Conservation (phyloP, 805 yeast species). For the Metschnikowia reukaufii region DNA sequence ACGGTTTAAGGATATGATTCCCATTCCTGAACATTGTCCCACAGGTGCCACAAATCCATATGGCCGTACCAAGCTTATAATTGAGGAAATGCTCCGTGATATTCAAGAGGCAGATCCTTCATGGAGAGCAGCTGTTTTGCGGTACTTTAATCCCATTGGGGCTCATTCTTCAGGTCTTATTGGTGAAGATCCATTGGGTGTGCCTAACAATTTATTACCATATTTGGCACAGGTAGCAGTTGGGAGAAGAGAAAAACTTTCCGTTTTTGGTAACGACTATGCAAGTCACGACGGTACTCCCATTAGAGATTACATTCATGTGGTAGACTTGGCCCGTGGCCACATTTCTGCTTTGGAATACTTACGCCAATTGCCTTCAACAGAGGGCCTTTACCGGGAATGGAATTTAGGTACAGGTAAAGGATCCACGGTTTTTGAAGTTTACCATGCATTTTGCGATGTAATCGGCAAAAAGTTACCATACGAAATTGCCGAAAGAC, state of each 20-base stretch:
- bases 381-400: constrained; percentile 59
- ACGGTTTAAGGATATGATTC: constrained; percentile 67
- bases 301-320: constrained; percentile 79
- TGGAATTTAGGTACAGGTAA: constrained; percentile 85
- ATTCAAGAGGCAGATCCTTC: constrained; percentile 43
- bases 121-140: constrained; percentile 61
- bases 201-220: constrained; percentile 76
- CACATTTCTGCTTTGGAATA: constrained; percentile 70
- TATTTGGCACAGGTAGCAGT: constrained; percentile 76
- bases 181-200: constrained; percentile 80
- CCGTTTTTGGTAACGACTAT: constrained; percentile 73
- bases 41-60: constrained; percentile 75
- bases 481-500: constrained; percentile 61
- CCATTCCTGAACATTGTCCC: constrained; percentile 78
- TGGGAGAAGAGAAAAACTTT: constrained; percentile 63
- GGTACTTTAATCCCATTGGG: constrained; percentile 84
- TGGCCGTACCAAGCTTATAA: constrained; percentile 67
- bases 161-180: constrained; percentile 80
- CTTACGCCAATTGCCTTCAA: constrained; percentile 34
- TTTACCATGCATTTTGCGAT: constrained; percentile 60
- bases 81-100: constrained; percentile 63
- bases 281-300: constrained; percentile 77
- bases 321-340: constrained; percentile 75
- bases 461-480: constrained; percentile 67
- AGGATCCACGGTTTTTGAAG: constrained; percentile 77